These are phyloP conservation scores for Brachypodium distachyon DNA, from an alignment of 202 grass and related monocot species.

Conservation along the genomic window DNA sequence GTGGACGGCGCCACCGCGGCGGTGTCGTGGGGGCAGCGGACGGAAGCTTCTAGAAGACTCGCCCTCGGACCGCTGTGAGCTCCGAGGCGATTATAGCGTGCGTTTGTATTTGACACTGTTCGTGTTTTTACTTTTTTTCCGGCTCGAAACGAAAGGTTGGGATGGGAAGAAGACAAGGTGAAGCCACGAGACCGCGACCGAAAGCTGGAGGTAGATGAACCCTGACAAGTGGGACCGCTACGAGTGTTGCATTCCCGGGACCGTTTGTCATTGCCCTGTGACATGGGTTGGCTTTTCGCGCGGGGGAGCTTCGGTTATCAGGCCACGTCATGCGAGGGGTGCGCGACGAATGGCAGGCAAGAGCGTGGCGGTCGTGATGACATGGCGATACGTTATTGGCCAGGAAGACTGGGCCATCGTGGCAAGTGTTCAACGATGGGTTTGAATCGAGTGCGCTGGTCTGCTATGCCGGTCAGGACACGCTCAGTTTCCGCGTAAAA, in stretches of 20 bases:
- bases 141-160: not conserved
- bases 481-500: too few species aligned
- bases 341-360: constrained; percentile 24
- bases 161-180: not conserved
- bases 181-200: not conserved
- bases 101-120: constrained; percentile 1
- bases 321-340: constrained; percentile 31
- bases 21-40: constrained; percentile 24
- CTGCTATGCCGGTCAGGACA: too few species aligned
- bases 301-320: not conserved
- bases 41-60: constrained; percentile 19
- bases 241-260: too few species aligned
- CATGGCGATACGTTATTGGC: constrained; percentile 31
- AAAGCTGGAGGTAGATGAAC: not conserved
- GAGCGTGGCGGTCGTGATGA: constrained; percentile 15
- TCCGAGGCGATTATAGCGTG: not conserved
- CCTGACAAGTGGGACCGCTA: not conserved
- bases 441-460: not conserved
- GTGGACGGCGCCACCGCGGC: constrained; percentile 37
- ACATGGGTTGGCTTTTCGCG: too few species aligned
- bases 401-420: not conserved
- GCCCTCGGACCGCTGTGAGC: not conserved
- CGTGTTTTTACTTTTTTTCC: not conserved
- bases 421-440: not conserved
- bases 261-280: not conserved